These are phyloP conservation scores for Neospermospora avenae DNA, from an alignment of 2,329 filamentous ascomycete species.

Conservation along the genomic window DNA sequence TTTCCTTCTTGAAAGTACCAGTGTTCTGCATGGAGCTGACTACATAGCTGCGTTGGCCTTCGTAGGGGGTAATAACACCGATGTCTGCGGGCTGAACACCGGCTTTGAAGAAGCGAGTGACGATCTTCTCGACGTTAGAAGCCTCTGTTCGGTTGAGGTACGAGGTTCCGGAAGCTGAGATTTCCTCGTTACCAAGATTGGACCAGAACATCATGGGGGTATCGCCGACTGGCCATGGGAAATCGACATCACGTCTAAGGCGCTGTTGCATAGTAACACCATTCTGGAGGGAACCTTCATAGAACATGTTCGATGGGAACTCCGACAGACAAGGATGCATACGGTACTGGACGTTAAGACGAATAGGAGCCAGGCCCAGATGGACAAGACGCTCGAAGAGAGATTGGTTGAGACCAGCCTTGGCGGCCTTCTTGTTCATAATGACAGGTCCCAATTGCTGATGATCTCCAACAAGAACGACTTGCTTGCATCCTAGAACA, in stretches of 20 bases:
- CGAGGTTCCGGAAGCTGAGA: slow-evolving; percentile 94
- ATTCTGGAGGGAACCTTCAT: slow-evolving; percentile 95
- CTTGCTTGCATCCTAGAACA: slow-evolving; percentile 95
- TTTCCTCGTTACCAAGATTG: slow-evolving; percentile 95
- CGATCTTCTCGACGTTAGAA: slow-evolving; percentile 96
- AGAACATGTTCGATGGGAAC: slow-evolving; percentile 99
- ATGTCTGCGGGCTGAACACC: slow-evolving; percentile 92
- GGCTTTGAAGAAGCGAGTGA: slow-evolving; percentile 97
- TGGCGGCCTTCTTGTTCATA: slow-evolving; percentile 99
- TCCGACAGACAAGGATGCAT: slow-evolving; percentile 98
- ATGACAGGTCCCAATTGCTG: slow-evolving; percentile 97
- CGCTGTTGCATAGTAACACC: slow-evolving; percentile 88
- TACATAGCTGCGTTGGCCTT: slow-evolving; percentile 96
- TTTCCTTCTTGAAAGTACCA: slow-evolving; percentile 96
- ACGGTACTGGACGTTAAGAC: slow-evolving; percentile 94
- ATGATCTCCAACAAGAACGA: slow-evolving; percentile 97
- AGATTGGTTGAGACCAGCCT: slow-evolving; percentile 96
- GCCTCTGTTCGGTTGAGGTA: slow-evolving; percentile 98
- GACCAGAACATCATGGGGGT: slow-evolving; percentile 99
- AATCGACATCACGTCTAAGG: slow-evolving; percentile 89
- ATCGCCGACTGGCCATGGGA: slow-evolving; percentile 93
- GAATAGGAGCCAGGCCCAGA: slow-evolving; percentile 84
- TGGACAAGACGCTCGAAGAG: slow-evolving; percentile 95
- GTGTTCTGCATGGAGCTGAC: slow-evolving; percentile 99
- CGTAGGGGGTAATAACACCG: slow-evolving; percentile 97